These are phyloP conservation scores for Phytophthora idaei DNA, from an alignment of 352 stramenopile species.

Conservation along the genomic window DNA sequence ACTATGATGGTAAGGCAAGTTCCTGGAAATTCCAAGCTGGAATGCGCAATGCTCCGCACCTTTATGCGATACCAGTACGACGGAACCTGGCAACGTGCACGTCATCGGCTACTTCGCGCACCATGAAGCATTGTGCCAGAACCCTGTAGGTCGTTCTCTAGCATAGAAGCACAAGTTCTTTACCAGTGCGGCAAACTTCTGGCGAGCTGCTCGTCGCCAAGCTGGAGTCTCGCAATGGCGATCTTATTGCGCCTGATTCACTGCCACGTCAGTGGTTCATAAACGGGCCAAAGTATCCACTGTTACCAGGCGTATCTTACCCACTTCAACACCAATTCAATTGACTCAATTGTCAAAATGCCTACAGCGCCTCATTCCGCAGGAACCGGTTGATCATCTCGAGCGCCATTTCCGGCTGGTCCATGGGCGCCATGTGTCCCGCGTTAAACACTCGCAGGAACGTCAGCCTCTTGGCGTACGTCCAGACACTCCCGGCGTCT, in stretches of 20 bases:
- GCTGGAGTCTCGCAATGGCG: constrained; percentile 7
- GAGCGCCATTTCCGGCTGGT: constrained; percentile 52
- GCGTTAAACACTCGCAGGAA: constrained; percentile 63
- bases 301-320: constrained; percentile 20
- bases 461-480: constrained; percentile 31
- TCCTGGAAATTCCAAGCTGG: not conserved
- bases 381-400: constrained; percentile 73
- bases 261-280: constrained; percentile 18
- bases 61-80: constrained; percentile 3
- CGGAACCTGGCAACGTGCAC: not conserved
- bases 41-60: constrained; percentile 12
- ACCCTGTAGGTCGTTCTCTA: not conserved
- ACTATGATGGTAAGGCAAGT: constrained; percentile 2
- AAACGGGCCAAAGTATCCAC: constrained; percentile 20
- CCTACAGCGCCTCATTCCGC: constrained; percentile 24
- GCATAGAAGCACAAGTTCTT: too few relatives aligned
- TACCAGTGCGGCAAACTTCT: too few relatives aligned
- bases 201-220: too few relatives aligned
- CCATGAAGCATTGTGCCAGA: constrained; percentile 1
- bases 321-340: constrained; percentile 14
- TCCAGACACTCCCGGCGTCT: constrained; percentile 23
- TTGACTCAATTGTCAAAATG: not conserved
- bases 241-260: constrained; percentile 1
- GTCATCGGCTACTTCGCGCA: not conserved
- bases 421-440: constrained; percentile 56